These are phyloP conservation scores for Potentilla sterilis DNA, from an alignment of 306 rosid species.

Conservation along the genomic window DNA sequence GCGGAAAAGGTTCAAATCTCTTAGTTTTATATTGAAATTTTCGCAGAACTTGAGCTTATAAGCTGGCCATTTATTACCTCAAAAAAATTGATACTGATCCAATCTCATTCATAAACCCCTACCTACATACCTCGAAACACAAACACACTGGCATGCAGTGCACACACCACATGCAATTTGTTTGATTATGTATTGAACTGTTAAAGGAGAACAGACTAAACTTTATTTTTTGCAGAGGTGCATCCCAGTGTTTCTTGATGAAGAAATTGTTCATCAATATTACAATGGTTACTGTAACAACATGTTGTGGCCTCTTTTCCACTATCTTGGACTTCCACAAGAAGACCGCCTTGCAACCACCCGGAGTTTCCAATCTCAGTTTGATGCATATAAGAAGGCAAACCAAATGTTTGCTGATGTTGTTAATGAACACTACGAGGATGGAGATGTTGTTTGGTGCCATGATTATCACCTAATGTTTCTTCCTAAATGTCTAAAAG, in stretches of 20 bases:
- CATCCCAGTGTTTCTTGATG: constrained; percentile 90
- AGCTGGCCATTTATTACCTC: background rate
- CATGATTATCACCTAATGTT: constrained; percentile 97
- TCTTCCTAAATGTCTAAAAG: constrained; percentile 89
- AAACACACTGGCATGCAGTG: background rate
- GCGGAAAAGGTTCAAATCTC: constrained; percentile 76
- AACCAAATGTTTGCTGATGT: constrained; percentile 94
- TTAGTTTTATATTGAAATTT: constrained; percentile 21
- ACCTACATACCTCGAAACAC: background rate
- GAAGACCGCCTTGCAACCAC: constrained; percentile 97
- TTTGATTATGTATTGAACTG: background rate
- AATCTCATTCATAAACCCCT: constrained; percentile 8
- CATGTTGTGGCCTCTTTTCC: constrained; percentile 95
- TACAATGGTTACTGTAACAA: constrained; percentile 98
- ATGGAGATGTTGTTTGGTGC: constrained; percentile 97
- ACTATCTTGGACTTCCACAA: constrained; percentile 93
- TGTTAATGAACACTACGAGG: constrained; percentile 75
- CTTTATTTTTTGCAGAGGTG: constrained; percentile 61
- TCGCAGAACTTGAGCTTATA: constrained; percentile 16
- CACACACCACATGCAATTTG: background rate
- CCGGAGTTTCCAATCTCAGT: constrained; percentile 87
- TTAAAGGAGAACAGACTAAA: background rate
- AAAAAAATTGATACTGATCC: constrained; percentile 9
- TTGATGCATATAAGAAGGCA: constrained; percentile 90
- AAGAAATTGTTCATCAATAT: constrained; percentile 88